These are phyloP conservation scores for Saturnispora dispora DNA, from an alignment of 805 yeast genomes.

Conservation along the genomic window DNA sequence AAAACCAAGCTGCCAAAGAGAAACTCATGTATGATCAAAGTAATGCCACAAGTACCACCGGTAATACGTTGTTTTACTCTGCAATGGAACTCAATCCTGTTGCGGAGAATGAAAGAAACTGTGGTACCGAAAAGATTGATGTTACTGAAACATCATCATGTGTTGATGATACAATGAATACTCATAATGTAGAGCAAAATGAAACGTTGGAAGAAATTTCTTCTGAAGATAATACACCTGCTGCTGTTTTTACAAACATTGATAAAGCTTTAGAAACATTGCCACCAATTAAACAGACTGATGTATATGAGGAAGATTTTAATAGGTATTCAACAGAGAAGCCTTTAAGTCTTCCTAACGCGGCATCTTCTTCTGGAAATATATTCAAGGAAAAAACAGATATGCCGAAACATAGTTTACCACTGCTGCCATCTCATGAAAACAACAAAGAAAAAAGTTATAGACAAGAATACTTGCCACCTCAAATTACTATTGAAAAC, in stretches of 20 bases:
- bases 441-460: not conserved
- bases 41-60: not conserved
- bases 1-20: not conserved
- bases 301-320: not conserved
- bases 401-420: not conserved
- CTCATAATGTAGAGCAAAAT: not conserved
- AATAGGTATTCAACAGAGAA: constrained; percentile 5
- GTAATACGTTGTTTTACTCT: constrained; percentile 3
- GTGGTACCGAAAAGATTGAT: not conserved
- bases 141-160: not conserved
- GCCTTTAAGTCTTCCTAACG: constrained; percentile 1
- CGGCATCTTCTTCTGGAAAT: not conserved
- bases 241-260: not conserved
- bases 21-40: not conserved
- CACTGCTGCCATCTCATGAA: not conserved
- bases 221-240: not conserved
- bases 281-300: not conserved
- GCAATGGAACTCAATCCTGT: not conserved
- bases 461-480: not conserved
- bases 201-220: not conserved
- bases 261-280: not conserved
- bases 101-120: not conserved
- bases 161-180: not conserved
- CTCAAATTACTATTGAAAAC: not conserved
- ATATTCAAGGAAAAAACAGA: not conserved